Conservation (phyloP, 2,329 filamentous ascomycete genomes). For the Xylaria sp. region DNA sequence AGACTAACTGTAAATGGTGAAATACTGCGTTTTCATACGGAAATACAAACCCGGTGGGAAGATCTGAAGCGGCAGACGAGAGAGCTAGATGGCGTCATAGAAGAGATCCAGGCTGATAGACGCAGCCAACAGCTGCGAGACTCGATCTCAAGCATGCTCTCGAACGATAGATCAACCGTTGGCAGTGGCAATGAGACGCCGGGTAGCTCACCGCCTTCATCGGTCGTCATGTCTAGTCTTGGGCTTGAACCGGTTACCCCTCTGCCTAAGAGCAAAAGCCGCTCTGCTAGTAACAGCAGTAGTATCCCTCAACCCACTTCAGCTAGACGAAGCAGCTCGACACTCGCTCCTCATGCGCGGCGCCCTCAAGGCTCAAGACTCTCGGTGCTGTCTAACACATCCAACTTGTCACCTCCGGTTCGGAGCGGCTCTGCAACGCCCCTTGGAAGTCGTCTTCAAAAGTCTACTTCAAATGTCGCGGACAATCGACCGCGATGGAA, state of each 20-base stretch:
- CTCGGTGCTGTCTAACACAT: slow-evolving; percentile 56
- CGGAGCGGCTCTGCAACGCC: slow-evolving; percentile 63
- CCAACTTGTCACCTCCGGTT: slow-evolving; percentile 50
- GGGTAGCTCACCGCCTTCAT: slow-evolving; percentile 73
- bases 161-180: slow-evolving; percentile 78
- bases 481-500: slow-evolving; percentile 79
- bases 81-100: slow-evolving; percentile 79
- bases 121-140: slow-evolving; percentile 84
- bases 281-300: slow-evolving; percentile 61
- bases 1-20: slow-evolving; percentile 97
- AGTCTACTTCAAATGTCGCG: slow-evolving; percentile 58
- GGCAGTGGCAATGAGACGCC: slow-evolving; percentile 78
- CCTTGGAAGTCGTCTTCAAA: slow-evolving; percentile 56
- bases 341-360: slow-evolving; percentile 57
- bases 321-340: slow-evolving; percentile 59
- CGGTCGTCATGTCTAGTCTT: slow-evolving; percentile 68
- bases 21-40: slow-evolving; percentile 84
- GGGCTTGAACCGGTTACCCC: slow-evolving; percentile 63
- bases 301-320: slow-evolving; percentile 57
- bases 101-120: slow-evolving; percentile 73
- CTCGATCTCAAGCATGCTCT: slow-evolving; percentile 91
- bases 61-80: slow-evolving; percentile 79
- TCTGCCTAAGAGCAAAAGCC: slow-evolving; percentile 56
- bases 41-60: slow-evolving; percentile 86
- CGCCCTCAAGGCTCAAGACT: slow-evolving; percentile 58